Evolutionary conservation across 257 asterid genomes (phyloP).

Genomic region (Eucommia ulmoides): DNA sequence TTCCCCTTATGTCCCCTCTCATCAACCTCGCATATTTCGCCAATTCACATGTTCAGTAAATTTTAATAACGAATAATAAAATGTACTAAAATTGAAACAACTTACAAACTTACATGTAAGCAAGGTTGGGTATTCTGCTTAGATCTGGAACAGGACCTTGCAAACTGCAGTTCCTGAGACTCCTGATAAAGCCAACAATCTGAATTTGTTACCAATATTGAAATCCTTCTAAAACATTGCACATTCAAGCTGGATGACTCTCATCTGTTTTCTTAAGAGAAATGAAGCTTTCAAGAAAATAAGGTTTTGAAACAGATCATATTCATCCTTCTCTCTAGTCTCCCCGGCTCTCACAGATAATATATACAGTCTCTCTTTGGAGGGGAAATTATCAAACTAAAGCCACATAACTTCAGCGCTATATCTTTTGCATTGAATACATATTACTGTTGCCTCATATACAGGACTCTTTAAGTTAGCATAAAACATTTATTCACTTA

Average conservation of each 20-base stretch:
- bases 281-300: neutral
- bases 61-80: neutral
- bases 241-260: neutral
- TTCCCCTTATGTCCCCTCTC: too few species aligned
- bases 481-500: conserved; percentile 21
- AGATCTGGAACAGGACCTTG: conserved; percentile 64
- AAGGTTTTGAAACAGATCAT: neutral
- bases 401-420: neutral
- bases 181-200: conserved; percentile 46
- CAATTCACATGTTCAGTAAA: neutral
- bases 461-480: neutral
- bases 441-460: neutral
- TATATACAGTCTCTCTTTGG: neutral
- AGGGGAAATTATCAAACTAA: neutral
- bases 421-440: neutral
- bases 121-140: conserved; percentile 48
- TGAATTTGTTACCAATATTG: conserved; percentile 5
- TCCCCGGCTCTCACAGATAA: neutral
- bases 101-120: conserved; percentile 58
- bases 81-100: neutral
- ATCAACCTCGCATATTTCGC: too few species aligned
- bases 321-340: neutral
- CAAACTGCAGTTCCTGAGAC: conserved; percentile 93
- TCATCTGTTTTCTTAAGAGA: neutral
- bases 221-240: neutral